Evolutionary conservation across 1,284 basidiomycete genomes (phyloP), one percentile per base, ranked within the genome.

Genomic region (Cutaneotrichosporon cavernicola): DNA sequence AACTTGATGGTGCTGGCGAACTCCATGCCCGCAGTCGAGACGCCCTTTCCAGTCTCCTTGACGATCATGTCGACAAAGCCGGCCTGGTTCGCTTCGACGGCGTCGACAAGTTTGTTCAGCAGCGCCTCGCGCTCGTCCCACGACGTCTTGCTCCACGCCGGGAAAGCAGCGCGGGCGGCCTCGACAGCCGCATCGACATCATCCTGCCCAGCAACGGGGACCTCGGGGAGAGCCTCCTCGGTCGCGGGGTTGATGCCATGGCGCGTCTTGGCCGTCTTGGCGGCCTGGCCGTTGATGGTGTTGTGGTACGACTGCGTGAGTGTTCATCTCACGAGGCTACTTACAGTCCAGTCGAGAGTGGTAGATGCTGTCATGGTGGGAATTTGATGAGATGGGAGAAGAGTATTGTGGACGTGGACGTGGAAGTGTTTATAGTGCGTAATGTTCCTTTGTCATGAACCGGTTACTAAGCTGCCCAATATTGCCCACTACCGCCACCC

Each of bases 231-330:
- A 61, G 86, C 85, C 70, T 92, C 86, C 47, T 86, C 85, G 2
- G 89, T 95, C 5, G 91, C 89, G 36, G 93, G 93, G 81, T 96
- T 92, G 94, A 69, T 86, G 56, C 95, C 91, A 34, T 82, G 76
- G 66, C 95, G 88, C 32, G 83, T 90, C 61, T 84, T 85, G 16
- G 88, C 88, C 49, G 86, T 86, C 66, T 85, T 85, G 26, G 90
- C 87, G 67, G 90, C 92, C 78, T 91, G 85, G 2, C 92, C 92
- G 73, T 87, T 86, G 74, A 97, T 90, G 69, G 88, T 86, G 0
- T 85, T 90, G 81, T 91, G 86, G 34, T 86, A 86, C 73, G 88
- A 89, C 73, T 93, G 82, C 13, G 30, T 32, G 50, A 43, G 40
- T 18, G 14, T 16, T 36, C 11, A 13, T 9, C 16, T 18, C 5